A percentile compares a stretch with the other conserved stretches of the same genome.
These are phyloP conservation scores for Naegleria gruberi DNA, from an alignment of 208 protist genomes.

Conservation along the genomic window DNA sequence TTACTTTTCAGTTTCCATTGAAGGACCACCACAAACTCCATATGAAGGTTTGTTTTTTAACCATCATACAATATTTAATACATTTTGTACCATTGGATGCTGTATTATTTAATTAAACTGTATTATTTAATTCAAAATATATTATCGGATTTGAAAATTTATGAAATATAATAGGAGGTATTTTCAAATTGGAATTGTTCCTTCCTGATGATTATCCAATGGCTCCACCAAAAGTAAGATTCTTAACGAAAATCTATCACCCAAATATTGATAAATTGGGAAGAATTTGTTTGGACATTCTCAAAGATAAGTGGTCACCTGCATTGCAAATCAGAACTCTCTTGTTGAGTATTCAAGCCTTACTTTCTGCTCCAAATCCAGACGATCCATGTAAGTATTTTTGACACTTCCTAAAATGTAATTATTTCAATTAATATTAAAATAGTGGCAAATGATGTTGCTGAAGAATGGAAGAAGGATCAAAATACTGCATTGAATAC, in stretches of 20 bases:
- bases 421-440: no score
- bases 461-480: background rate
- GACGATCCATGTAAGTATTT: constrained; percentile 59
- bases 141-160: no score
- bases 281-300: constrained; percentile 87
- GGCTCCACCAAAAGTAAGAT: constrained; percentile 62
- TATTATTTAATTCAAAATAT: no score
- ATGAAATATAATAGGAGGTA: constrained; percentile 30
- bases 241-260: constrained; percentile 81
- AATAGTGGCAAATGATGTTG: no score
- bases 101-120: no score
- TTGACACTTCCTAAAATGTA: background rate
- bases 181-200: constrained; percentile 81
- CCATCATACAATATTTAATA: background rate
- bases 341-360: constrained; percentile 64
- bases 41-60: constrained; percentile 41
- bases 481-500: background rate
- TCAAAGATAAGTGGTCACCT: constrained; percentile 91
- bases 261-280: constrained; percentile 73
- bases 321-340: constrained; percentile 75
- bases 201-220: constrained; percentile 83
- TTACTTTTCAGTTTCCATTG: constrained; percentile 71
- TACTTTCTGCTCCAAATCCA: constrained; percentile 57
- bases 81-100: no score
- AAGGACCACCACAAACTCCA: constrained; percentile 53